A percentile compares a stretch with the other conserved stretches of the same genome.
Conservation (phyloP, 1,284 basidiomycete species). For the Marasmius tenuissimus region DNA sequence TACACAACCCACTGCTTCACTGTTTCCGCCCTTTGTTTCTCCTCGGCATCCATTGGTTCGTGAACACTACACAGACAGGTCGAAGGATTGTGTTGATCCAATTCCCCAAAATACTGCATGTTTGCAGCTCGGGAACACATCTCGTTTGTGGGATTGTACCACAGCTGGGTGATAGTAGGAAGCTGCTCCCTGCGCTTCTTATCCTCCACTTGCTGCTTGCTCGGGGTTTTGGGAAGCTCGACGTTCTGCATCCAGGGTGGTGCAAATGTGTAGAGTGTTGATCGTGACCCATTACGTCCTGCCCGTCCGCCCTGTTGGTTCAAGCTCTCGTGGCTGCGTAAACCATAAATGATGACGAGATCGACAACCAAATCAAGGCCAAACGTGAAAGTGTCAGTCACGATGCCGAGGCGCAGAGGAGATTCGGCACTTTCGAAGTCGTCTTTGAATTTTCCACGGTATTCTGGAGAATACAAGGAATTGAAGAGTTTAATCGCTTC, state of each 20-base stretch:
- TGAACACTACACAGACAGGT: too few species aligned
- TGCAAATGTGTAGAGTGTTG: slow-evolving; percentile 1
- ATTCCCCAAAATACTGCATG: too few species aligned
- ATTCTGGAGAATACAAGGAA: slow-evolving; percentile 6
- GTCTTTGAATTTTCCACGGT: slow-evolving; percentile 5
- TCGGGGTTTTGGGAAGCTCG: neutral
- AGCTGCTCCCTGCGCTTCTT: neutral
- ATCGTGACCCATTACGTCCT: slow-evolving; percentile 3
- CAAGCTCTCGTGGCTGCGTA: neutral
- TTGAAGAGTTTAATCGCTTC: slow-evolving; percentile 14
- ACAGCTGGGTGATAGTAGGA: neutral
- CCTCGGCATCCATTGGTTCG: too few species aligned
- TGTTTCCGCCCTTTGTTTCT: too few species aligned
- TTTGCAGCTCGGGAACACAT: neutral
- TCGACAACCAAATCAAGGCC: slow-evolving; percentile 3
- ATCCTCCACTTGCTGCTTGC: neutral
- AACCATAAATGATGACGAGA: neutral
- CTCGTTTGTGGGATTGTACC: neutral
- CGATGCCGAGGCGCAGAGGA: slow-evolving; percentile 2
- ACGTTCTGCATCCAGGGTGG: neutral
- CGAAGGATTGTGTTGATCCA: too few species aligned
- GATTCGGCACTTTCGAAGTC: slow-evolving; percentile 2
- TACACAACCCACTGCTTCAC: too few species aligned
- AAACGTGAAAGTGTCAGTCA: slow-evolving; percentile 1
- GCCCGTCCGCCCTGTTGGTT: slow-evolving; percentile 9